phyloP scores from a whole-genome alignment of 2,329 filamentous ascomycete genomes.

The Arthrocladium fulminans region DNA sequence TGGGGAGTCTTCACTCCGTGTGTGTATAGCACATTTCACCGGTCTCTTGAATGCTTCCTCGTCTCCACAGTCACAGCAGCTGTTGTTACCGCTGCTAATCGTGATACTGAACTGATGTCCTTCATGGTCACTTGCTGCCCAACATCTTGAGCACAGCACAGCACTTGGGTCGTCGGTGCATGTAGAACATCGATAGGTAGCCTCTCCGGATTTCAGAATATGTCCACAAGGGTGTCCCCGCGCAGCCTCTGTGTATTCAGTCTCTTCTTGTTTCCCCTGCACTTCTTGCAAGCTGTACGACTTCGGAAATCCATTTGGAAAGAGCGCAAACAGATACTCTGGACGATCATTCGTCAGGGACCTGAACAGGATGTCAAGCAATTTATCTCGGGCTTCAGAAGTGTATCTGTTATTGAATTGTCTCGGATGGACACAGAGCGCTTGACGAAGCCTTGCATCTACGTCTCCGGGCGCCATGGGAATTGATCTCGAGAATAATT shows the following conservation, averaged over 20 bases:
- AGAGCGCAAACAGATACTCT: slow-evolving; percentile 70
- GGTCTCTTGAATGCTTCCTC: slow-evolving; percentile 86
- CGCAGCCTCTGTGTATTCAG: slow-evolving; percentile 87
- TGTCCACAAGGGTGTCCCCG: slow-evolving; percentile 92
- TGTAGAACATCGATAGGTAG: slow-evolving; percentile 87
- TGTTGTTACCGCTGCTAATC: slow-evolving; percentile 81
- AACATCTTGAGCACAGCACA: slow-evolving; percentile 87
- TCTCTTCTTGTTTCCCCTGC: slow-evolving; percentile 85
- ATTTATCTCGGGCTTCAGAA: slow-evolving; percentile 58
- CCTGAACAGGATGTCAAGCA: slow-evolving; percentile 74
- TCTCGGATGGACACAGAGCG: slow-evolving; percentile 68
- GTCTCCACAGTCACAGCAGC: slow-evolving; percentile 96
- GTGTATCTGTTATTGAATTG: slow-evolving; percentile 68
- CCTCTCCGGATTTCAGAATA: slow-evolving; percentile 91
- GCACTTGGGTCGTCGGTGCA: slow-evolving; percentile 93
- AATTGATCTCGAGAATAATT: not conserved
- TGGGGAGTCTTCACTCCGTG: slow-evolving; percentile 43
- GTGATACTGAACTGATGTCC: slow-evolving; percentile 85
- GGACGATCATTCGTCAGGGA: slow-evolving; percentile 68
- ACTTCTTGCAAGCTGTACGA: slow-evolving; percentile 72
- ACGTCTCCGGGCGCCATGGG: slow-evolving; percentile 41
- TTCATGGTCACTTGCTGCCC: slow-evolving; percentile 88
- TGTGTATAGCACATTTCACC: slow-evolving; percentile 89
- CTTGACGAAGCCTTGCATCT: slow-evolving; percentile 75
- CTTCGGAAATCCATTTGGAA: slow-evolving; percentile 62